These are phyloP conservation scores for Anastatica hierochuntica DNA, from an alignment of 345 rosid genomes.

Conservation along the genomic window DNA sequence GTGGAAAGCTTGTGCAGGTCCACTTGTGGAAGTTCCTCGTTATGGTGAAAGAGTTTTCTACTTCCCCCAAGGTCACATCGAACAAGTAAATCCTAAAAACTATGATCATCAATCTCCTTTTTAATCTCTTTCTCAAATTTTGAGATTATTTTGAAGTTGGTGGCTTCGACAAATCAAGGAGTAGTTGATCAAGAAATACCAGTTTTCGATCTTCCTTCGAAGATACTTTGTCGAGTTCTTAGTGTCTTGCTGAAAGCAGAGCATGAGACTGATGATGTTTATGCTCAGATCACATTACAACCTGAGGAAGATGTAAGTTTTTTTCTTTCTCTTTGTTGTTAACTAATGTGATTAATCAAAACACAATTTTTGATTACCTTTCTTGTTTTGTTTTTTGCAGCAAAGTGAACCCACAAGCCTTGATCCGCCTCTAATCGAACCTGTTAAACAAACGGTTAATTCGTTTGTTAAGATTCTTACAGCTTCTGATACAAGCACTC, in stretches of 20 bases:
- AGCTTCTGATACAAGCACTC: constrained; percentile 92
- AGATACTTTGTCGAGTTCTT: constrained; percentile 77
- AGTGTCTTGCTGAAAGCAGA: constrained; percentile 65
- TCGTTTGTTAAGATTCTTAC: constrained; percentile 80
- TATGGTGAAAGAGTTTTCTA: constrained; percentile 56
- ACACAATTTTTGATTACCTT: not conserved
- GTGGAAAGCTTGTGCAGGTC: constrained; percentile 81
- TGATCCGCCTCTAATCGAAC: constrained; percentile 38
- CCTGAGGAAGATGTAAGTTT: constrained; percentile 61
- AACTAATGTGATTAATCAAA: not conserved
- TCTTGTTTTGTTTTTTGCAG: constrained; percentile 22
- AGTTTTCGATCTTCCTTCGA: constrained; percentile 59
- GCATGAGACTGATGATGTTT: constrained; percentile 81
- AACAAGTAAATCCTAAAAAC: constrained; percentile 36
- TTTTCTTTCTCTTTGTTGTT: not conserved
- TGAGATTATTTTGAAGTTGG: constrained; percentile 36
- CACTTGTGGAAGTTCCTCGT: constrained; percentile 58
- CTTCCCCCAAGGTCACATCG: constrained; percentile 76
- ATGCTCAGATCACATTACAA: constrained; percentile 75
- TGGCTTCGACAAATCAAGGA: constrained; percentile 82
- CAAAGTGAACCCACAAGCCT: constrained; percentile 51
- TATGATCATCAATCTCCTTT: not conserved
- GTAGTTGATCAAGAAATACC: constrained; percentile 52
- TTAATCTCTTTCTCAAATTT: not conserved
- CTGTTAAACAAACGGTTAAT: constrained; percentile 39